Percentiles rank a stretch among this genome's conserved stretches.
These are phyloP conservation scores for Plasmodium vinckei DNA, from an alignment of 169 alveolate genomes.

Conservation along the genomic window DNA sequence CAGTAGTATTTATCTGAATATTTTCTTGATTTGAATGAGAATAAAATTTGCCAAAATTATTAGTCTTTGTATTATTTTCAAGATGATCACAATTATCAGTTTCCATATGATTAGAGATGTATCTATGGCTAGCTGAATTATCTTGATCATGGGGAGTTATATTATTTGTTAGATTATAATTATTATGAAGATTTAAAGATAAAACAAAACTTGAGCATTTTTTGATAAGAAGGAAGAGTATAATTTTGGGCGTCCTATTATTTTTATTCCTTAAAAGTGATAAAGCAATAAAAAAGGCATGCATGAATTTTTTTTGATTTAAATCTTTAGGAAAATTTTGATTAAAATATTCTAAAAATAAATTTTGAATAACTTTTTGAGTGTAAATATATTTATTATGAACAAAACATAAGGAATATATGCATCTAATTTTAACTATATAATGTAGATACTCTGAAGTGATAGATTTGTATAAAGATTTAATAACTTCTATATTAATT, in stretches of 20 bases:
- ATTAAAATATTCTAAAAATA: slow-evolving; percentile 33
- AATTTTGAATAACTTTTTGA: slow-evolving; percentile 55
- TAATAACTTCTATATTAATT: slow-evolving; percentile 65
- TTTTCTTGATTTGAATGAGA: too few species aligned
- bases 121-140: background rate
- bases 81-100: background rate
- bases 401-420: slow-evolving; percentile 67
- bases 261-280: slow-evolving; percentile 74
- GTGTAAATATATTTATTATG: slow-evolving; percentile 66
- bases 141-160: too few species aligned
- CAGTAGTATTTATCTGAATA: too few species aligned
- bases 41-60: too few species aligned
- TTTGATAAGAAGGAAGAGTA: slow-evolving; percentile 9
- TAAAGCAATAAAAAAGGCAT: slow-evolving; percentile 62
- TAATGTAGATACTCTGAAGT: slow-evolving; percentile 36
- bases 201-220: slow-evolving; percentile 41
- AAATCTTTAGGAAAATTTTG: slow-evolving; percentile 29
- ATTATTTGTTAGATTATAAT: background rate
- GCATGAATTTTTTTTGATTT: slow-evolving; percentile 63
- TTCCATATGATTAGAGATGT: background rate
- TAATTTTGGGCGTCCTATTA: slow-evolving; percentile 61
- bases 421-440: slow-evolving; percentile 65
- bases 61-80: background rate
- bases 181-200: slow-evolving; percentile 36
- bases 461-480: slow-evolving; percentile 43